Evolutionary conservation across 2,329 filamentous ascomycete species (phyloP).

Genomic region (Aspergillus sp.): DNA sequence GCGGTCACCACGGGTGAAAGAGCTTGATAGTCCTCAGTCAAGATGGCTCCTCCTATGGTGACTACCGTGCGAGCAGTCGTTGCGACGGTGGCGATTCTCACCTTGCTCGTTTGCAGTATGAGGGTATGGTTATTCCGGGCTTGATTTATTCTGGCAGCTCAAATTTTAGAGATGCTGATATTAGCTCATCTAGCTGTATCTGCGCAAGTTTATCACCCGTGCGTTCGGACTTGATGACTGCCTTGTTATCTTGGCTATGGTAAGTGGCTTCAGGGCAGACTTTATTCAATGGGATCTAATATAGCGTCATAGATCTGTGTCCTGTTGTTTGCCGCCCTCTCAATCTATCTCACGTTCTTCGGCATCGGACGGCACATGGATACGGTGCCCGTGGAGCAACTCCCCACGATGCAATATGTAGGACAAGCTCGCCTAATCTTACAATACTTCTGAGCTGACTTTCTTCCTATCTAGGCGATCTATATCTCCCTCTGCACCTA

Average conservation of each 20-base stretch:
- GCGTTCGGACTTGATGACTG: constrained; percentile 18
- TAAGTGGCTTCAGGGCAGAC: neutral
- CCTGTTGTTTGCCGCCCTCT: constrained; percentile 15
- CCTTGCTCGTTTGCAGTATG: constrained; percentile 3
- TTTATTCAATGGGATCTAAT: neutral
- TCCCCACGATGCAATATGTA: constrained; percentile 13
- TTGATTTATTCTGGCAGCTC: neutral
- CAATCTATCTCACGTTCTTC: constrained; percentile 14
- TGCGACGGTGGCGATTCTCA: constrained; percentile 2
- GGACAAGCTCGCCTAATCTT: neutral
- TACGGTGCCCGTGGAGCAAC: constrained; percentile 7
- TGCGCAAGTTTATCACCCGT: constrained; percentile 14
- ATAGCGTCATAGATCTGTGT: constrained; percentile 3
- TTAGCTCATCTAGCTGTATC: constrained; percentile 8
- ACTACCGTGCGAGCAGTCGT: constrained; percentile 1
- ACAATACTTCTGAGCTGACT: neutral
- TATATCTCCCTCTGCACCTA: constrained; percentile 15
- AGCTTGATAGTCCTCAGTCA: no score
- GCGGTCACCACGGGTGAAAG: no score
- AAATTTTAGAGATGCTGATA: neutral
- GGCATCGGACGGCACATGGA: constrained; percentile 11
- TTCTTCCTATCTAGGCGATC: constrained; percentile 2
- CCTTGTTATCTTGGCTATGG: constrained; percentile 15
- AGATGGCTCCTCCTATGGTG: constrained; percentile 1
- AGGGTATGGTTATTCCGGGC: neutral